Evolutionary conservation across 768 basidiomycete species (phyloP).

Genomic region (Heimioporus sp.): DNA sequence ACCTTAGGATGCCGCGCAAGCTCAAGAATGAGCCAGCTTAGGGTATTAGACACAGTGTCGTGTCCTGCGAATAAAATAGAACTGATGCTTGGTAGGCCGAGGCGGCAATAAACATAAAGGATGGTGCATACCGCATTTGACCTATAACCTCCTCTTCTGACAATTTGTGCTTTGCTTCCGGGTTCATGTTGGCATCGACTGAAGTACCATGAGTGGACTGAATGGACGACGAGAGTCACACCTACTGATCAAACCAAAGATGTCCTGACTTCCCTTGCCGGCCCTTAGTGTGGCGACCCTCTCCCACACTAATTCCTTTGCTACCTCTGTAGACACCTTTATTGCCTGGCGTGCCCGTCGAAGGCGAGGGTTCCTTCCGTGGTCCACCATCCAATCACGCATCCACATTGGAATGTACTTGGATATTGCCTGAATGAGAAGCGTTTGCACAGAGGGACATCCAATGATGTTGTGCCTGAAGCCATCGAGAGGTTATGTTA

Average conservation of each 20-base stretch:
- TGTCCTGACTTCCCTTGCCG: not conserved
- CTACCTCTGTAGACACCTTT: not conserved
- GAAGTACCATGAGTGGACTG: too few species aligned
- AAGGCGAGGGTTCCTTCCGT: constrained; percentile 18
- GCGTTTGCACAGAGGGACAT: not conserved
- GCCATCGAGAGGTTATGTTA: constrained; percentile 14
- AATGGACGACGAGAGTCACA: too few species aligned
- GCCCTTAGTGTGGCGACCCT: not conserved
- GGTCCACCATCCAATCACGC: constrained; percentile 34
- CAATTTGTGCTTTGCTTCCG: not conserved
- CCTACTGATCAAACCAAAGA: not conserved
- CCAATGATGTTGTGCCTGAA: constrained; percentile 12
- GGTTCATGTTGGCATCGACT: not conserved
- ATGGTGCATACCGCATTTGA: not conserved
- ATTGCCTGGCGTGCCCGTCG: constrained; percentile 14
- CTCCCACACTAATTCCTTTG: not conserved
- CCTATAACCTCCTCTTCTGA: not conserved
- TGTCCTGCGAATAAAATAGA: too few species aligned
- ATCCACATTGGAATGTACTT: constrained; percentile 14
- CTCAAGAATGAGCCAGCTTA: too few species aligned
- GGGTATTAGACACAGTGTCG: too few species aligned
- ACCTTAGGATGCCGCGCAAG: too few species aligned
- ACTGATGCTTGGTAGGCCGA: too few species aligned
- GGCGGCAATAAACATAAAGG: too few species aligned
- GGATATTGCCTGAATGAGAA: constrained; percentile 10